Conservation (phyloP, 2,329 filamentous ascomycete genomes). For the Aspergillus sp. region DNA sequence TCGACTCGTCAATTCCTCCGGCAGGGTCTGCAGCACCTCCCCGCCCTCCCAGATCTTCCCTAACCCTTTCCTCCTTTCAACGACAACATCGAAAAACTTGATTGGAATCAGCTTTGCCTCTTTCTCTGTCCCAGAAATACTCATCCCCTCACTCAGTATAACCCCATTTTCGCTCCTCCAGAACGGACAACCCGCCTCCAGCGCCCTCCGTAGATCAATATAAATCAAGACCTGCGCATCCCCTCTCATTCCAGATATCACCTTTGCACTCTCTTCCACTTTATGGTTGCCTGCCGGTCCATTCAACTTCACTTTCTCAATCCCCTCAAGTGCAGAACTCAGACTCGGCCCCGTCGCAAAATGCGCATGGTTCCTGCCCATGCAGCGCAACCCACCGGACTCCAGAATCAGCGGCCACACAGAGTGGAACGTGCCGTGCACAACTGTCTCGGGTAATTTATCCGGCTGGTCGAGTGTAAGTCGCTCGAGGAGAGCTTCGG, state of each 20-base stretch:
- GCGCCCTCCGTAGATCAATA: slow-evolving; percentile 70
- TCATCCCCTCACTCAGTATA: slow-evolving; percentile 62
- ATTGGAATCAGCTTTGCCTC: slow-evolving; percentile 63
- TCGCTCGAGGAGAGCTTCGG: slow-evolving; percentile 70
- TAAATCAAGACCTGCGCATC: slow-evolving; percentile 80
- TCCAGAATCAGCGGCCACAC: slow-evolving; percentile 76
- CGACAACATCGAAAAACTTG: slow-evolving; percentile 73
- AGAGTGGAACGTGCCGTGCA: slow-evolving; percentile 88
- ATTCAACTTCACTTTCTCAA: slow-evolving; percentile 1
- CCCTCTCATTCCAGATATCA: slow-evolving; percentile 79
- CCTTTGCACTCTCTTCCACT: slow-evolving; percentile 32
- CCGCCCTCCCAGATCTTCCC: slow-evolving; percentile 69
- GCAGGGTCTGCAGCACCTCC: slow-evolving; percentile 55
- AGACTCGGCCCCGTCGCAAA: slow-evolving; percentile 75
- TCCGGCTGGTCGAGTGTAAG: slow-evolving; percentile 59
- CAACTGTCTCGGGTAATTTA: slow-evolving; percentile 65
- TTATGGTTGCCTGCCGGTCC: not conserved
- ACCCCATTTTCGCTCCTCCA: slow-evolving; percentile 81
- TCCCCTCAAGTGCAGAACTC: slow-evolving; percentile 36
- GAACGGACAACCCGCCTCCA: slow-evolving; percentile 69
- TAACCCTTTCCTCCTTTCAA: slow-evolving; percentile 73
- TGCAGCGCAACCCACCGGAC: slow-evolving; percentile 77
- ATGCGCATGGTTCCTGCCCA: slow-evolving; percentile 88
- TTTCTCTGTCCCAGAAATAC: slow-evolving; percentile 52
- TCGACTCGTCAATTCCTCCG: slow-evolving; percentile 47